Evolutionary conservation across 352 stramenopile species (phyloP).

Genomic region (Phytophthora kernoviae): DNA sequence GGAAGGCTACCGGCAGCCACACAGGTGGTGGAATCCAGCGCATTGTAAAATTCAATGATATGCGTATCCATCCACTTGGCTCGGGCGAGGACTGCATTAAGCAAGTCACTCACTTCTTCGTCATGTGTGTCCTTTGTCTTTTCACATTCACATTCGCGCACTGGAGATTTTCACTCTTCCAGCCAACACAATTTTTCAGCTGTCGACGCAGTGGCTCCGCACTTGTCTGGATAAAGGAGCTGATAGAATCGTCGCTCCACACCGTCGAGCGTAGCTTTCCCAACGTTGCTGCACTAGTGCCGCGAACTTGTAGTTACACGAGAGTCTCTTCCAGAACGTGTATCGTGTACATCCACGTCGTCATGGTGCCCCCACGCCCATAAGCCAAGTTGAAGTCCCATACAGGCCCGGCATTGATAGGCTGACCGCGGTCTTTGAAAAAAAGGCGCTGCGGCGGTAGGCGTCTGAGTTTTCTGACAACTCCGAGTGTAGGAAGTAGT

Average conservation of each 20-base stretch:
- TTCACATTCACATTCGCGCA: constrained; percentile 54
- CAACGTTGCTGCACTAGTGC: constrained; percentile 62
- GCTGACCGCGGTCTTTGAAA: constrained; percentile 68
- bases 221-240: constrained; percentile 43
- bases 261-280: constrained; percentile 40
- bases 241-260: constrained; percentile 64
- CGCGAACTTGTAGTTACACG: constrained; percentile 77
- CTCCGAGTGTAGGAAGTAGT: constrained; percentile 78
- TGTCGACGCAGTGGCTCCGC: constrained; percentile 51
- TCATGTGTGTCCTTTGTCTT: constrained; percentile 38
- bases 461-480: constrained; percentile 65
- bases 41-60: constrained; percentile 45
- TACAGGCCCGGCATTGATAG: constrained; percentile 69
- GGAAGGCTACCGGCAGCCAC: constrained; percentile 44
- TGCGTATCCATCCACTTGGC: constrained; percentile 63
- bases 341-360: constrained; percentile 60
- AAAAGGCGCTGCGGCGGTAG: constrained; percentile 71
- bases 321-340: constrained; percentile 66
- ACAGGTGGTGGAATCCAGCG: constrained; percentile 37
- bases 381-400: constrained; percentile 81
- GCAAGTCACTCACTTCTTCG: constrained; percentile 39
- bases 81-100: constrained; percentile 37
- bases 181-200: constrained; percentile 45
- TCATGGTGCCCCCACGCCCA: constrained; percentile 39
- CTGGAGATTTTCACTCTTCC: constrained; percentile 58